These are phyloP conservation scores for Xylariaceae sp. DNA, from an alignment of 2,329 filamentous ascomycete genomes.

Conservation along the genomic window DNA sequence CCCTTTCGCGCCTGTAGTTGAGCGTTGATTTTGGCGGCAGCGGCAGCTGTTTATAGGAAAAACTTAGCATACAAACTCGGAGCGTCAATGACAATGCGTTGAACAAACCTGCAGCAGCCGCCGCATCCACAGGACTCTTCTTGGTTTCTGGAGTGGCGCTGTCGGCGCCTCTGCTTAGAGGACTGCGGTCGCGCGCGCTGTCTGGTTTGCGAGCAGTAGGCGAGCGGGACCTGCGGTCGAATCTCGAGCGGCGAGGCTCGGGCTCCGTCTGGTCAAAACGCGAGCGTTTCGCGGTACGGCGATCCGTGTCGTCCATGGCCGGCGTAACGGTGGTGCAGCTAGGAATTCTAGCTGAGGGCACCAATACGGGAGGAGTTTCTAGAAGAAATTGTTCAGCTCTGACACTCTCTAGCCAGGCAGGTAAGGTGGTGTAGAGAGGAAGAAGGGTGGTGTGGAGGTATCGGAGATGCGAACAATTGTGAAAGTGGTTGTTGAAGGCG, in stretches of 20 bases:
- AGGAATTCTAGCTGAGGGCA: neutral
- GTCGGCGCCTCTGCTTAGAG: constrained; percentile 50
- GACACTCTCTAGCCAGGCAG: neutral
- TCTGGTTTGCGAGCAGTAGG: constrained; percentile 66
- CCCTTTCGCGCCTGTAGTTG: constrained; percentile 81
- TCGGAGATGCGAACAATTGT: constrained; percentile 15
- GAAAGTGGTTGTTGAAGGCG: constrained; percentile 4
- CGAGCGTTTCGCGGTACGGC: constrained; percentile 72
- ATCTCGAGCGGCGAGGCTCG: constrained; percentile 73
- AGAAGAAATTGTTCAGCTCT: neutral
- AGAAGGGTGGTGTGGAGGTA: constrained; percentile 6
- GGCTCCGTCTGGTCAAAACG: constrained; percentile 91
- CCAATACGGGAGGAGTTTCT: neutral
- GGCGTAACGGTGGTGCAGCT: neutral
- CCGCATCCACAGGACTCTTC: constrained; percentile 60
- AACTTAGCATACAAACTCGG: constrained; percentile 24
- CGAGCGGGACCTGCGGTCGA: constrained; percentile 88
- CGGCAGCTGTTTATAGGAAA: constrained; percentile 58
- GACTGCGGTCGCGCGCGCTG: constrained; percentile 73
- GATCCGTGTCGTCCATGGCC: constrained; percentile 72
- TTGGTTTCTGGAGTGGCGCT: constrained; percentile 36
- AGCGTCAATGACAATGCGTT: constrained; percentile 3
- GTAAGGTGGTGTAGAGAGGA: neutral
- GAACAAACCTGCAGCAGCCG: constrained; percentile 68
- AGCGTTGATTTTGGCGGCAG: constrained; percentile 82